Evolutionary conservation across 2,329 filamentous ascomycete species (phyloP).

Genomic region (Colletotrichum gigasporum): DNA sequence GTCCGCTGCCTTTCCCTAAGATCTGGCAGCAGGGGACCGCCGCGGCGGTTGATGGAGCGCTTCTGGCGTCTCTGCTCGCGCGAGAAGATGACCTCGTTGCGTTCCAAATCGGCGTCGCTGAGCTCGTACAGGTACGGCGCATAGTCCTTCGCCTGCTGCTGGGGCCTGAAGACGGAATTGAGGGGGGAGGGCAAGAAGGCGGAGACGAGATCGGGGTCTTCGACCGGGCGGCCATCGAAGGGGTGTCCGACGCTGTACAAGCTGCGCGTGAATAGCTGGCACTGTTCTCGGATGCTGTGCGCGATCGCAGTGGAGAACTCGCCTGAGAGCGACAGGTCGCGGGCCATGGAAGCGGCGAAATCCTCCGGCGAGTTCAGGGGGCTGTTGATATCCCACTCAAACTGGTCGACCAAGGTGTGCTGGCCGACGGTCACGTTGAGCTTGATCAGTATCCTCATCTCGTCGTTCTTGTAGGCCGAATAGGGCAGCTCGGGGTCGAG

Average conservation of each 20-base stretch:
- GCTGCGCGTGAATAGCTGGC: slow-evolving; percentile 92
- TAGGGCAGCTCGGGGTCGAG: slow-evolving; percentile 92
- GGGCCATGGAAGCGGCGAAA: slow-evolving; percentile 89
- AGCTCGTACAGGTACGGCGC: slow-evolving; percentile 94
- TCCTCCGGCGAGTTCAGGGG: slow-evolving; percentile 93
- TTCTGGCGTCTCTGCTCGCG: slow-evolving; percentile 95
- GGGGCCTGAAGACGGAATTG: slow-evolving; percentile 84
- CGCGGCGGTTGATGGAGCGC: slow-evolving; percentile 90
- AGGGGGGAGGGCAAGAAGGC: slow-evolving; percentile 89
- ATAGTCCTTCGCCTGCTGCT: slow-evolving; percentile 93
- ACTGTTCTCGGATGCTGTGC: slow-evolving; percentile 96
- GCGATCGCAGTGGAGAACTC: slow-evolving; percentile 98
- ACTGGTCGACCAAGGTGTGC: slow-evolving; percentile 94
- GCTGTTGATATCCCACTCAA: slow-evolving; percentile 99
- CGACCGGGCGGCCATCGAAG: slow-evolving; percentile 92
- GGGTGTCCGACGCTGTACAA: slow-evolving; percentile 93
- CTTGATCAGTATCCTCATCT: slow-evolving; percentile 96
- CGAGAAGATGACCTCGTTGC: slow-evolving; percentile 91
- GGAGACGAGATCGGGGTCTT: slow-evolving; percentile 87
- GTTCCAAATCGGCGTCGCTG: slow-evolving; percentile 88
- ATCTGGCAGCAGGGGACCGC: slow-evolving; percentile 93
- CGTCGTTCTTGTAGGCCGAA: slow-evolving; percentile 95
- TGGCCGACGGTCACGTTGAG: slow-evolving; percentile 97
- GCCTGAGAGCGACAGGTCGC: slow-evolving; percentile 88
- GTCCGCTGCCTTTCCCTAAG: slow-evolving; percentile 94